Conservation (phyloP, 2,329 filamentous ascomycete species). For the Penicillium sp. region DNA sequence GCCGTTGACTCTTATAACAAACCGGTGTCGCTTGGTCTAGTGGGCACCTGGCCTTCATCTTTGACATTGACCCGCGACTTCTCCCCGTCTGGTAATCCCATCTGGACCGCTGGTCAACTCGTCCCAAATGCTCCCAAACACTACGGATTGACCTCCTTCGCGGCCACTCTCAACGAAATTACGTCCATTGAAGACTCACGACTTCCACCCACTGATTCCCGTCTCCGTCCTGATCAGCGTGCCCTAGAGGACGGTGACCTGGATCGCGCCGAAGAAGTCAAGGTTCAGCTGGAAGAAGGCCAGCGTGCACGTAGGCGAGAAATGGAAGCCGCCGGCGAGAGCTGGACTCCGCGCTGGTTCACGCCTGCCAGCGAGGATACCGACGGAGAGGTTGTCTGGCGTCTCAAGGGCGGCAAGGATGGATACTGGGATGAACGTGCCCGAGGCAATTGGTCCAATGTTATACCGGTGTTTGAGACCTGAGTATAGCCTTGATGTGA, state of each 20-base stretch:
- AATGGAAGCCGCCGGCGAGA: conserved; percentile 72
- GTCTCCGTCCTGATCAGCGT: conserved; percentile 83
- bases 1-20: conserved; percentile 67
- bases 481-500: neutral
- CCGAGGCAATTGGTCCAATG: conserved; percentile 64
- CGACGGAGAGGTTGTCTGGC: conserved; percentile 57
- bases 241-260: conserved; percentile 78
- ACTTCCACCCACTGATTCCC: conserved; percentile 77
- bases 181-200: conserved; percentile 74
- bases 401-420: conserved; percentile 75
- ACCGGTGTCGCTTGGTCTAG: conserved; percentile 66
- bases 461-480: conserved; percentile 55
- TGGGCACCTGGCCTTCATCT: conserved; percentile 80
- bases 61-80: conserved; percentile 68
- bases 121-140: conserved; percentile 76
- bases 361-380: conserved; percentile 58
- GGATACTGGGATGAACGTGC: conserved; percentile 90
- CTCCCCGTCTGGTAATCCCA: conserved; percentile 61
- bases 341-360: conserved; percentile 82
- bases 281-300: conserved; percentile 79
- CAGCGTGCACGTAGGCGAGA: conserved; percentile 74
- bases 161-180: conserved; percentile 82
- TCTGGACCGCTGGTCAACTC: conserved; percentile 77
- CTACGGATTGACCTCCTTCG: conserved; percentile 87
- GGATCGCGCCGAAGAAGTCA: conserved; percentile 80